Conservation (phyloP, 768 basidiomycete species). For the Xerocomellus amylosporus region DNA sequence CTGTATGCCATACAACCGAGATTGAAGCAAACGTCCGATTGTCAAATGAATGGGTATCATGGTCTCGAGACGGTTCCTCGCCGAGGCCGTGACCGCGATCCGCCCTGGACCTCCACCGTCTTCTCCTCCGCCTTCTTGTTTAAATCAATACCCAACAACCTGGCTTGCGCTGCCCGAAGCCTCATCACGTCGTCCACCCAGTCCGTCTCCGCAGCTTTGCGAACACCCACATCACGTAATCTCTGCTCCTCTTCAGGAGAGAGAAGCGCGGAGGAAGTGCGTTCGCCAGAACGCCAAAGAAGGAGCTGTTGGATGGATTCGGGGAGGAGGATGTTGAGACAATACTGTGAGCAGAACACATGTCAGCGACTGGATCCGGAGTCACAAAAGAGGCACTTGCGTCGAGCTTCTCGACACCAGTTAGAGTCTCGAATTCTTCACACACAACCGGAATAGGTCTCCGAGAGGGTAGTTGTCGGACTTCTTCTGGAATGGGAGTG, state of each 20-base stretch:
- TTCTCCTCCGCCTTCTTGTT: slow-evolving; percentile 30
- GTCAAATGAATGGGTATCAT: slow-evolving; percentile 1
- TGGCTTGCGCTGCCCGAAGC: slow-evolving; percentile 37
- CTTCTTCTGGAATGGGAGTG: slow-evolving; percentile 16
- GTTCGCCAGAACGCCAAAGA: slow-evolving; percentile 66
- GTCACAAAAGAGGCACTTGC: slow-evolving; percentile 31
- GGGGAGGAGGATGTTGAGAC: slow-evolving; percentile 65
- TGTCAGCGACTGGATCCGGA: not conserved
- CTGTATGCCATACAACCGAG: not conserved
- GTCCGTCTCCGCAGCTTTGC: slow-evolving; percentile 52
- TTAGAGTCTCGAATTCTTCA: slow-evolving; percentile 43
- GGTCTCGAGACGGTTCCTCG: slow-evolving; percentile 19
- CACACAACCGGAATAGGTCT: slow-evolving; percentile 33
- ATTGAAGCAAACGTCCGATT: slow-evolving; percentile 11
- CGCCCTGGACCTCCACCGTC: slow-evolving; percentile 16
- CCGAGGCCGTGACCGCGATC: slow-evolving; percentile 32
- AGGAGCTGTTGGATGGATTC: slow-evolving; percentile 71
- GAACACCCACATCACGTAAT: slow-evolving; percentile 49
- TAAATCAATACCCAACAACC: slow-evolving; percentile 35
- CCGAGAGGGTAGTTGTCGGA: not conserved
- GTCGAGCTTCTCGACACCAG: slow-evolving; percentile 49
- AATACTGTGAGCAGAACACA: slow-evolving; percentile 48
- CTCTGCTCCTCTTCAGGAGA: slow-evolving; percentile 51
- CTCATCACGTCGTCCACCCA: slow-evolving; percentile 66
- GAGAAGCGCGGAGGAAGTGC: slow-evolving; percentile 49